A percentile compares a stretch with the other conserved stretches of the same genome.
Evolutionary conservation across 176 grass and related monocot genomes (phyloP).

Genomic region (Eragrostis nindensis): DNA sequence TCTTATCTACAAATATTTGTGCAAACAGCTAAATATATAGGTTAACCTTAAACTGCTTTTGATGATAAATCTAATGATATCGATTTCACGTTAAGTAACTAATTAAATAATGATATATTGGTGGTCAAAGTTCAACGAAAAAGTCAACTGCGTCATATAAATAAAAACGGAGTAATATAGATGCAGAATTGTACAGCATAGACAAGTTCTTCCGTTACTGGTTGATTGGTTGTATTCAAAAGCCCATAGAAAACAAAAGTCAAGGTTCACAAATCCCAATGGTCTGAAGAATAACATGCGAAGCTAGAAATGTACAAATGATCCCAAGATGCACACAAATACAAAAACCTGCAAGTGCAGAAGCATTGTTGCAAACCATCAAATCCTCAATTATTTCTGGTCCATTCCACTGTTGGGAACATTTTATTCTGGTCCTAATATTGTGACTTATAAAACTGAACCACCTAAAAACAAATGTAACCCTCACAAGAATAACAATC

Average conservation of each 20-base stretch:
- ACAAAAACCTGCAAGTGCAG: background rate
- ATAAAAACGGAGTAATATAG: conserved; percentile 9
- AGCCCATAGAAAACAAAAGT: background rate
- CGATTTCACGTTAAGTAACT: too few species aligned
- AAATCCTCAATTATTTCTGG: conserved; percentile 9
- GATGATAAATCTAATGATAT: too few species aligned
- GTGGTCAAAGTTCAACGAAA: too few species aligned
- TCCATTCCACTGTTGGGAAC: background rate
- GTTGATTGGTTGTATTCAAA: background rate
- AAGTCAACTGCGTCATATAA: too few species aligned
- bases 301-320: background rate
- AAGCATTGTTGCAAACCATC: background rate
- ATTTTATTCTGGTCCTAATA: conserved; percentile 5
- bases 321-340: background rate
- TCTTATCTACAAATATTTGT: too few species aligned
- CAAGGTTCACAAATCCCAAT: background rate
- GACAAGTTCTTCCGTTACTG: conserved; percentile 22
- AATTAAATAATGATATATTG: too few species aligned
- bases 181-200: background rate
- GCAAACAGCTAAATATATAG: too few species aligned
- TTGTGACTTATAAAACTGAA: background rate
- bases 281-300: background rate
- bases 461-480: background rate
- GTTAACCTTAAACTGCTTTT: too few species aligned
- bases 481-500: background rate